Base-by-base conservation (phyloP, 2,329 filamentous ascomycete species). In the Fonsecaea pedrosoi region DNA sequence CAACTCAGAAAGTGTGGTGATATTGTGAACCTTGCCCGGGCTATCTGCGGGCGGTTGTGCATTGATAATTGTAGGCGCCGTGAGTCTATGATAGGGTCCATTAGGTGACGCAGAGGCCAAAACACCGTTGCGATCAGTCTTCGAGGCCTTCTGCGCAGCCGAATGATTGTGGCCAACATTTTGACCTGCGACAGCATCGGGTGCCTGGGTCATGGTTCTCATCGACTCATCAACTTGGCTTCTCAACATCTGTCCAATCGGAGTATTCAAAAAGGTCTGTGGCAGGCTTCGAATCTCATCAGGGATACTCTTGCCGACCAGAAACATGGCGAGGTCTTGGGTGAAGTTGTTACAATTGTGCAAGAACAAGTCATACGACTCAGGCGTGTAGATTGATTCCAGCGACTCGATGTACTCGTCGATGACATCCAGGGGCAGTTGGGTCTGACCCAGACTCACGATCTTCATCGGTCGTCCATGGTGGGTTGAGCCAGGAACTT, bases 281-380 rank as follows among this genome's bases (percentile, higher is more conserved):
- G 94, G 94, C 76, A 98, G 89, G 71, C 90, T 92, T 35, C 87
- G 86, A 71, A 99, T 98, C 73, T 96, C 89, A 0, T 89, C 86
- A 0, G 95, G 95, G 67, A 98, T 98, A 2, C 92, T 91, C 72
- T 89, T 91, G 25, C 95, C 94, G 0, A 97, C 82, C 0, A 98
- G 83, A 70, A 98, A 98, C 78, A 92, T 95, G 69, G 92, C 84
- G 71, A 98, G 89, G 68, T 97, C 93, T 75, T 98, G 94, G 3
- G 91, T 92, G 78, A 98, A 99, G 78, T 97, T 97, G 81, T 98
- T 99, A 82, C 94, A 98, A 77, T 99, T 99, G 79, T 97, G 93
- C 34, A 86, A 73, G 81, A 92, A 97, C 4, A 97, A 82, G 75
- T 97, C 92, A 75, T 98, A 98, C 0, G 92, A 91, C 87, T 92